Evolutionary conservation across 176 grass and related monocot species (phyloP), one percentile per base, ranked within the genome.

Genomic region (Oryza longistaminata): DNA sequence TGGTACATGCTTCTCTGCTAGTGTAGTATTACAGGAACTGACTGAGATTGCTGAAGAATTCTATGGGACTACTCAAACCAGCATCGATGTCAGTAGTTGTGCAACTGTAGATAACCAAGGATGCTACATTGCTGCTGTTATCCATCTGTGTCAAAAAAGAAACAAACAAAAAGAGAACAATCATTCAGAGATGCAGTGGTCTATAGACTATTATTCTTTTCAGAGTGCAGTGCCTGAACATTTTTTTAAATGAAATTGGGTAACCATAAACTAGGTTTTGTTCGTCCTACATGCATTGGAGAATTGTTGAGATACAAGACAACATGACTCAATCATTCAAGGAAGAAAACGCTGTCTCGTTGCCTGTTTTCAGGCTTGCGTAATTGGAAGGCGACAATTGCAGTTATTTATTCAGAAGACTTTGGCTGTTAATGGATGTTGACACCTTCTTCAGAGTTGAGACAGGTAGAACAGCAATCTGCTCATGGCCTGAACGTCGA

Each of bases 101-200:
- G 9, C 58, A 62, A 62, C 58, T 62, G n/a, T 35, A 43, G 14
- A 82, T 21, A 27, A 16, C 42, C 50, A 26, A 8, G 33, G 48
- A 71, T 71, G 80, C 34, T 42, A 43, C 53, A 58, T n/a, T 58
- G 53, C 53, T 21, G 19, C 80, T 82, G 34, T 58, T 70, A 58
- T 16, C 2, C n/a, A 24, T 62, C 58, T 62, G n/a, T 9, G 13
- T 24, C 9, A 62, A 24, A 62, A 62, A 62, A 19, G 19, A 62
- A 62, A 22, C 0, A 1, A 62, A 22, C 19, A 62, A 62, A 62
- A 24, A 62, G 9, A 62, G 58, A 24, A 9, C 8, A 62, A 62
- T 55, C 50, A 19, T 58, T 58, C 16, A 58, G 17, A 58, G 19
- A 58, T 21, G 53, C 58, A 62, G 9, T 62, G 58, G 21, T 62